These are phyloP conservation scores for Paxillus involutus DNA, from an alignment of 768 basidiomycete species.

Conservation along the genomic window DNA sequence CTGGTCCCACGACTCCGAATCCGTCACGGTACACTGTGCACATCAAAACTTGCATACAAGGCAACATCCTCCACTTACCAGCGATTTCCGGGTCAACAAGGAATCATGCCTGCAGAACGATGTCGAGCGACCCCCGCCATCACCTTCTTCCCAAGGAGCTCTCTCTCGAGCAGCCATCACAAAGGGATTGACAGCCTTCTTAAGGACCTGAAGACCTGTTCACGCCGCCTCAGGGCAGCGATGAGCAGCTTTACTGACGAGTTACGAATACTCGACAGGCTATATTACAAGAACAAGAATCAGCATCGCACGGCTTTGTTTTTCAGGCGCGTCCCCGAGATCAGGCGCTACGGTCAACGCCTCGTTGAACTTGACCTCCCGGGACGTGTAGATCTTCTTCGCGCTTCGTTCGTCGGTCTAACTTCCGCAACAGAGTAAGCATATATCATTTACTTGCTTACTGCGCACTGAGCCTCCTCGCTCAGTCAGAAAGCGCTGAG, in stretches of 20 bases:
- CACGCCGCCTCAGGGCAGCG: conserved; percentile 51
- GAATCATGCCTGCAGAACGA: conserved; percentile 10
- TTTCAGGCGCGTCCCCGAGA: conserved; percentile 57
- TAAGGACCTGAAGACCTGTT: conserved; percentile 56
- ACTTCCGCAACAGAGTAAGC: conserved; percentile 25
- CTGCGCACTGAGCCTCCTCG: not conserved
- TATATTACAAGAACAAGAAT: conserved; percentile 76
- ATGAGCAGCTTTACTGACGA: conserved; percentile 28
- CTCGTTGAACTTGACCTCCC: conserved; percentile 12
- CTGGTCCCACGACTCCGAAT: too few relatives aligned
- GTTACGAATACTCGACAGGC: conserved; percentile 56
- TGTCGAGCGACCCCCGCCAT: conserved; percentile 6
- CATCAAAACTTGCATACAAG: too few relatives aligned
- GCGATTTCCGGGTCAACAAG: conserved; percentile 32
- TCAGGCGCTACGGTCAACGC: conserved; percentile 39
- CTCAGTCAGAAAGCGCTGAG: conserved; percentile 52
- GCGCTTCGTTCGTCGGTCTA: conserved; percentile 30
- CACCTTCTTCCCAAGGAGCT: conserved; percentile 15
- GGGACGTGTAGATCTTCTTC: conserved; percentile 23
- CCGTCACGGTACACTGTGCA: too few relatives aligned
- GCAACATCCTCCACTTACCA: conserved; percentile 21
- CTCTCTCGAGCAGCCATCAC: conserved; percentile 27
- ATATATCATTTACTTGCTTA: not conserved
- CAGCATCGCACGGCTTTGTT: conserved; percentile 51
- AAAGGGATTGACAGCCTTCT: conserved; percentile 52